These are phyloP conservation scores for Lipomyces orientalis DNA, from an alignment of 805 yeast species.

Conservation along the genomic window DNA sequence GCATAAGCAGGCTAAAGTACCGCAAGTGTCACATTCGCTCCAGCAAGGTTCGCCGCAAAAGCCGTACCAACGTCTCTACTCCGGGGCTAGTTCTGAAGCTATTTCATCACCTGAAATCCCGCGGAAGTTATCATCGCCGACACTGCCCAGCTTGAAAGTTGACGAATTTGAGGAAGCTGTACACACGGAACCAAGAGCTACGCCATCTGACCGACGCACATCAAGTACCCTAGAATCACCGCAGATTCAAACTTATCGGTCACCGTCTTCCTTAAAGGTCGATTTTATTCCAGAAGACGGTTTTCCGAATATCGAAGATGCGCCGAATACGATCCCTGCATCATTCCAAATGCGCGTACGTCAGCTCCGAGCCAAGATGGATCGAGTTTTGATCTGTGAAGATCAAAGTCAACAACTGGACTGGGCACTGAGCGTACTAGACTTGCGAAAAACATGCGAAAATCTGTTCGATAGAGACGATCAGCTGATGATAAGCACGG, in stretches of 20 bases:
- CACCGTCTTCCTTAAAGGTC: neutral
- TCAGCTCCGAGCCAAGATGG: neutral
- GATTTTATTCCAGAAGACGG: constrained; percentile 24
- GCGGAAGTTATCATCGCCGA: no score
- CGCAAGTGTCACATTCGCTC: no score
- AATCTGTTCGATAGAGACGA: constrained; percentile 11
- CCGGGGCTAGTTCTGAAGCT: no score
- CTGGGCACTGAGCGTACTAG: constrained; percentile 26
- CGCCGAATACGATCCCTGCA: constrained; percentile 14
- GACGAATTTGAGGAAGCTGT: no score
- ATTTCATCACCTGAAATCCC: no score
- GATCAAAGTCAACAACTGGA: constrained; percentile 7
- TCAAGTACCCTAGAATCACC: neutral
- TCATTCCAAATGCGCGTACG: constrained; percentile 21
- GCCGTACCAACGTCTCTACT: no score
- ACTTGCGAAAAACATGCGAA: neutral
- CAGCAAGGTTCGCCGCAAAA: no score
- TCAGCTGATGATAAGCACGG: constrained; percentile 8
- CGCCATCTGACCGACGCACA: no score
- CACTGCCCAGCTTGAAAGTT: no score
- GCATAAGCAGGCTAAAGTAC: no score
- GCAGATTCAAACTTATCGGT: constrained; percentile 2
- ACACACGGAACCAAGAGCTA: no score
- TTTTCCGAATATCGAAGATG: constrained; percentile 4
- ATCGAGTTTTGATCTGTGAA: neutral